Percentiles rank a stretch among this genome's conserved stretches.
Conservation (phyloP, 1,139 yeast species). For the Kodamaea suecica region DNA sequence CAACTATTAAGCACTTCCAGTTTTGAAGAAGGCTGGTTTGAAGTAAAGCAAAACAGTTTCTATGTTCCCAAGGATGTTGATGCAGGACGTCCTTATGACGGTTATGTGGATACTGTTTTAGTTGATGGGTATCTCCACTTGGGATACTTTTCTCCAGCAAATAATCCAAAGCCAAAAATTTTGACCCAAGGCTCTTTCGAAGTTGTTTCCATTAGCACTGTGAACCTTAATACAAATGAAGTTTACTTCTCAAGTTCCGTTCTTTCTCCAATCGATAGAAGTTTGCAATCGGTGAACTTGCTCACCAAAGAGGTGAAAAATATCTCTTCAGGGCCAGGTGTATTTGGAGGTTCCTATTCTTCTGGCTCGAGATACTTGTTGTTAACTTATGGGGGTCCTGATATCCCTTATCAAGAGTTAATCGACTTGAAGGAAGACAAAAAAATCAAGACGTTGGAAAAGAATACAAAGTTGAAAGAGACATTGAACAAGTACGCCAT, state of each 20-base stretch:
- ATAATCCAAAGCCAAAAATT: slow-evolving; percentile 36
- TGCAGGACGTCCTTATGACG: slow-evolving; percentile 43
- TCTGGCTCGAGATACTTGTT: slow-evolving; percentile 62
- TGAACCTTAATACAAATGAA: slow-evolving; percentile 40
- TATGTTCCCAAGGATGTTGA: slow-evolving; percentile 61
- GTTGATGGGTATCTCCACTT: slow-evolving; percentile 54
- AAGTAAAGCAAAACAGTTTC: slow-evolving; percentile 69
- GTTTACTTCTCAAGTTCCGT: slow-evolving; percentile 49
- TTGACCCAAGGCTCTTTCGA: slow-evolving; percentile 56
- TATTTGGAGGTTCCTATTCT: slow-evolving; percentile 66
- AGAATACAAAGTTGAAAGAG: slow-evolving; percentile 42
- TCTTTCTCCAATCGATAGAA: slow-evolving; percentile 53
- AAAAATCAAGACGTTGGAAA: slow-evolving; percentile 42
- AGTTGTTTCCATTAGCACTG: slow-evolving; percentile 46
- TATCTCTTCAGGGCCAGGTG: slow-evolving; percentile 61
- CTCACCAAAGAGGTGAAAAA: slow-evolving; percentile 39
- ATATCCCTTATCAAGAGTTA: slow-evolving; percentile 62
- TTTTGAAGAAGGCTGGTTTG: slow-evolving; percentile 63
- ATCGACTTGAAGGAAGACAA: slow-evolving; percentile 46
- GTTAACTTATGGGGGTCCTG: slow-evolving; percentile 62
- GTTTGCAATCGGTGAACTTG: slow-evolving; percentile 46
- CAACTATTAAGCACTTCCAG: slow-evolving; percentile 34
- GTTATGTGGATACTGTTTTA: slow-evolving; percentile 54
- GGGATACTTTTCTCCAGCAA: slow-evolving; percentile 56
- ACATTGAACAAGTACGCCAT: slow-evolving; percentile 43